Percentiles rank a stretch among this genome's conserved stretches.
phyloP scores from a whole-genome alignment of 345 rosid genomes.

The Salix dunnii region DNA sequence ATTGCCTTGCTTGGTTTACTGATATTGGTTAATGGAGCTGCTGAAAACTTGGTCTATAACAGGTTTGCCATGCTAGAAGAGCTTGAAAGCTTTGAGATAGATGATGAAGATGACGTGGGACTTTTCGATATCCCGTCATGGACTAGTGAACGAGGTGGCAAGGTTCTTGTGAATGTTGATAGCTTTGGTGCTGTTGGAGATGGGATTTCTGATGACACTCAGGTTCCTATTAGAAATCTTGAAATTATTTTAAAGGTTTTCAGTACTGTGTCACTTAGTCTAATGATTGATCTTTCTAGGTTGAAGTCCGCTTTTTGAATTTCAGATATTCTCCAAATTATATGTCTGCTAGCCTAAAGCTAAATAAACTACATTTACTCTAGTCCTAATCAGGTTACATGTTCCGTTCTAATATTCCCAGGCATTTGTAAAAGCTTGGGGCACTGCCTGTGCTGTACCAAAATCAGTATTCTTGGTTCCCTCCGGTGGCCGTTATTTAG shows the following conservation, averaged over 20 bases:
- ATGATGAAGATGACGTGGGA: conserved; percentile 44
- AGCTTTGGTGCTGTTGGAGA: conserved; percentile 89
- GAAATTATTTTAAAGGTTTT: neutral
- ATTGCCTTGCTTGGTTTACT: conserved; percentile 50
- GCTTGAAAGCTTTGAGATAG: conserved; percentile 50
- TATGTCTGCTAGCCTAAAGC: neutral
- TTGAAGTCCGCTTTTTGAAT: neutral
- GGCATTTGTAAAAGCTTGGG: conserved; percentile 83
- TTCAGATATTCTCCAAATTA: neutral
- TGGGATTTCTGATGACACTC: conserved; percentile 89
- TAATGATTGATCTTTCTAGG: neutral
- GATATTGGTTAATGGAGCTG: conserved; percentile 46
- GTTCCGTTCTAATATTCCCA: conserved; percentile 11
- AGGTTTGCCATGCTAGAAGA: conserved; percentile 48
- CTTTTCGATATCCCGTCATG: conserved; percentile 41
- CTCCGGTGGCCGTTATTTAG: conserved; percentile 57
- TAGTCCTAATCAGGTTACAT: neutral
- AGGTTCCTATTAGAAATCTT: conserved; percentile 46
- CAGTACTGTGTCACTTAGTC: conserved; percentile 5
- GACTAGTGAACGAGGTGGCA: conserved; percentile 54
- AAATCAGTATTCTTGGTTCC: conserved; percentile 79
- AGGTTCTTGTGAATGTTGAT: conserved; percentile 84
- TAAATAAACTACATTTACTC: neutral
- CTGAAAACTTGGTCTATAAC: conserved; percentile 35
- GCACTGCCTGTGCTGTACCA: conserved; percentile 58